These are phyloP conservation scores for Tremella mesenterica DNA, from an alignment of 768 basidiomycete species.

Conservation along the genomic window DNA sequence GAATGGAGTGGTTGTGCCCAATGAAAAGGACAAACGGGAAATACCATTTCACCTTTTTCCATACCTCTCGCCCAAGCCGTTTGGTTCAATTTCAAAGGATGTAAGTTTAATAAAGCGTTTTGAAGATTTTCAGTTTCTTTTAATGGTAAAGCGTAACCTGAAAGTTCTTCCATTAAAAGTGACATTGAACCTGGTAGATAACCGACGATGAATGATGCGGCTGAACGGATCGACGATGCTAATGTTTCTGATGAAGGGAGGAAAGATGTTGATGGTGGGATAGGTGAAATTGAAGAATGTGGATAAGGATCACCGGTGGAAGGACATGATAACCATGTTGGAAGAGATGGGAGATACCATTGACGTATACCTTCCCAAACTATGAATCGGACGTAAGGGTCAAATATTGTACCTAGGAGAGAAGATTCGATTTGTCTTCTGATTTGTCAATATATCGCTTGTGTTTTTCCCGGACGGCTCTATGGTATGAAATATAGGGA, in stretches of 20 bases:
- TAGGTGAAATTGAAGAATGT: slow-evolving; percentile 23
- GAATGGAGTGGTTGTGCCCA: slow-evolving; percentile 67
- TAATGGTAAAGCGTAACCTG: slow-evolving; percentile 10
- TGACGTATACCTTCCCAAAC: slow-evolving; percentile 72
- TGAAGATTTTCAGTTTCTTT: slow-evolving; percentile 7
- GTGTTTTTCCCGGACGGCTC: neutral
- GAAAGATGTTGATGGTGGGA: slow-evolving; percentile 8
- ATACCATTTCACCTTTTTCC: neutral
- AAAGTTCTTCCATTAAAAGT: neutral
- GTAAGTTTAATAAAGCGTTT: neutral
- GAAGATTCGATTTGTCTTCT: slow-evolving; percentile 55
- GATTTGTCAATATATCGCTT: neutral
- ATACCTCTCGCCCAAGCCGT: neutral
- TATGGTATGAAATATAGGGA: neutral
- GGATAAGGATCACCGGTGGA: slow-evolving; percentile 39
- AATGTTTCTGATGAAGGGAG: slow-evolving; percentile 5
- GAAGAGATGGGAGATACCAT: slow-evolving; percentile 57
- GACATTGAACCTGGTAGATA: slow-evolving; percentile 1
- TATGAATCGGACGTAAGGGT: slow-evolving; percentile 75
- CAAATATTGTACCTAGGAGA: slow-evolving; percentile 73
- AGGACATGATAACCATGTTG: slow-evolving; percentile 64
- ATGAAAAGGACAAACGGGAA: slow-evolving; percentile 60
- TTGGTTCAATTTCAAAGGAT: neutral
- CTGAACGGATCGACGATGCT: slow-evolving; percentile 11
- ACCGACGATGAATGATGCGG: slow-evolving; percentile 12